Evolutionary conservation across 768 basidiomycete genomes (phyloP).

Genomic region (Mrakia frigida): DNA sequence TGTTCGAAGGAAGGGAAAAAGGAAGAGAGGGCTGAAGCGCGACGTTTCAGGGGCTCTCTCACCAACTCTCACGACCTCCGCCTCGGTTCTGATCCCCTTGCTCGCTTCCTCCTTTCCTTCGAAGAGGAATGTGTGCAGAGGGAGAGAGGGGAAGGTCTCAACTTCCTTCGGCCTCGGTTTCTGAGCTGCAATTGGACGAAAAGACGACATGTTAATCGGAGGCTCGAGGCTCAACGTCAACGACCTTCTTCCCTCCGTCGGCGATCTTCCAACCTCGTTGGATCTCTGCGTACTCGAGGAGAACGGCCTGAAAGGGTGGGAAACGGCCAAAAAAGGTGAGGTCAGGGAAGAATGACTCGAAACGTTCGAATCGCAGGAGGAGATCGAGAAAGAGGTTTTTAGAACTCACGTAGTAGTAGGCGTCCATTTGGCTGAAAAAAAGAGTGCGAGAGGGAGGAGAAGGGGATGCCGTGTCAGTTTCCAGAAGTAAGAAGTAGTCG

Average conservation of each 20-base stretch:
- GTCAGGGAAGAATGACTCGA: not conserved
- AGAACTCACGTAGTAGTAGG: not conserved
- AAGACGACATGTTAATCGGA: too few species aligned
- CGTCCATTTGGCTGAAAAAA: not conserved
- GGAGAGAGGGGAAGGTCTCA: too few species aligned
- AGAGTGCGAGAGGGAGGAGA: too few species aligned
- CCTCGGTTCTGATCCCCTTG: too few species aligned
- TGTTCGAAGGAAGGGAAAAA: too few species aligned
- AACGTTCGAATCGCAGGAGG: not conserved
- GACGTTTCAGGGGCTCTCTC: too few species aligned
- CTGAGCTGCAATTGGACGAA: too few species aligned
- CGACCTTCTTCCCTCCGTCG: constrained; percentile 1
- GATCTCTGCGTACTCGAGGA: constrained; percentile 20
- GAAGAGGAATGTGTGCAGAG: too few species aligned
- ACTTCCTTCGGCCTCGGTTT: too few species aligned
- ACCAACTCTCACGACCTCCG: too few species aligned
- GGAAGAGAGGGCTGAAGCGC: too few species aligned
- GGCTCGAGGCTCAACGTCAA: not conserved
- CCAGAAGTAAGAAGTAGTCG: not conserved
- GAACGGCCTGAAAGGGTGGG: not conserved
- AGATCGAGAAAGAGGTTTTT: not conserved
- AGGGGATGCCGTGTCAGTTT: not conserved
- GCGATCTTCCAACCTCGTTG: constrained; percentile 9
- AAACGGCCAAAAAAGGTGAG: not conserved
- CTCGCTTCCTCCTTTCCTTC: too few species aligned